A percentile compares a stretch with the other conserved stretches of the same genome.
Conservation (phyloP, 352 stramenopile species). For the Pelagophyceae sp. region DNA sequence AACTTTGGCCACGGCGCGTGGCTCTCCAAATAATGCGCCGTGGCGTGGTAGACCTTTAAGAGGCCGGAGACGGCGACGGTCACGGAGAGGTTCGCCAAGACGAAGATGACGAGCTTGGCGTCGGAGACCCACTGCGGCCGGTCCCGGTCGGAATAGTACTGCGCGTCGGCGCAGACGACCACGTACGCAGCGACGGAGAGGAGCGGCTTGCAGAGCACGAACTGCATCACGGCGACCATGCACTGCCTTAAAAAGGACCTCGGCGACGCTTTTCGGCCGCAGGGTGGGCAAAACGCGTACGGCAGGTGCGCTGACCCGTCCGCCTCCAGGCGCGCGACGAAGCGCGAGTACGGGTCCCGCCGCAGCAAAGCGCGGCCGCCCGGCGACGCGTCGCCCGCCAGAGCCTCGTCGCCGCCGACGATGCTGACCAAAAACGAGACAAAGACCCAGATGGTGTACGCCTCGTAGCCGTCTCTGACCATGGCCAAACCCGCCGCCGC, state of each 20-base stretch:
- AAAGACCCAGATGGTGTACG: slow-evolving; percentile 96
- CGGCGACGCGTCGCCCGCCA: neutral
- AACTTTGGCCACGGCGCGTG: slow-evolving; percentile 95
- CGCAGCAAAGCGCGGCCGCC: neutral
- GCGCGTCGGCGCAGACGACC: slow-evolving; percentile 46
- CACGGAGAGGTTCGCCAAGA: slow-evolving; percentile 89
- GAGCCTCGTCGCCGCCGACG: neutral
- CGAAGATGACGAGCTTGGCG: slow-evolving; percentile 77
- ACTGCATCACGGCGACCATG: slow-evolving; percentile 88
- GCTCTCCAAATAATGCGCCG: slow-evolving; percentile 71
- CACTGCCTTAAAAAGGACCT: slow-evolving; percentile 78
- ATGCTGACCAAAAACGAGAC: slow-evolving; percentile 38
- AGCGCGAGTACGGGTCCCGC: slow-evolving; percentile 26
- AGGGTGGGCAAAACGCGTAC: slow-evolving; percentile 60
- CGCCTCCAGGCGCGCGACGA: slow-evolving; percentile 3
- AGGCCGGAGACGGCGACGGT: slow-evolving; percentile 93
- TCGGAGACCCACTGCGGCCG: slow-evolving; percentile 32
- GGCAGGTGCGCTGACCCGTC: slow-evolving; percentile 41
- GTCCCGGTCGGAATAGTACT: slow-evolving; percentile 5
- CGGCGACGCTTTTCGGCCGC: slow-evolving; percentile 60
- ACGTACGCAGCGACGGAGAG: slow-evolving; percentile 74
- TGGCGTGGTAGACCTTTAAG: slow-evolving; percentile 89
- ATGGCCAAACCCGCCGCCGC: slow-evolving; percentile 77
- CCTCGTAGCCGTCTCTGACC: slow-evolving; percentile 93
- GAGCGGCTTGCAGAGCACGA: slow-evolving; percentile 84